Evolutionary conservation across 352 stramenopile species (phyloP), one percentile per base, ranked within the genome.

Genomic region (Pythium aphanidermatum): DNA sequence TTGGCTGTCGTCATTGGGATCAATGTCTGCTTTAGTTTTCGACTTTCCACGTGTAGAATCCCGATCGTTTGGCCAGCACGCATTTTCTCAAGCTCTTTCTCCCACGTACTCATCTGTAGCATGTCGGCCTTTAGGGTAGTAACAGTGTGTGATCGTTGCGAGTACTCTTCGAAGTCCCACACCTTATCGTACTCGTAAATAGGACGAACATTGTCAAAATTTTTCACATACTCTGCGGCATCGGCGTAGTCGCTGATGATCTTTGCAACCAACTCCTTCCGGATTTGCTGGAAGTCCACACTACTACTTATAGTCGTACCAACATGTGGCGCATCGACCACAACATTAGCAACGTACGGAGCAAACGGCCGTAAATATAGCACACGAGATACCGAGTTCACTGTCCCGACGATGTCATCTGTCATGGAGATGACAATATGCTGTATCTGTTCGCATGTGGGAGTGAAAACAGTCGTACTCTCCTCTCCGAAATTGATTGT

Each of bases 1-100:
- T 96, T 96, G 10, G 86, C 78, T 14, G 91, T 83, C 0, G 84
- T 95, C 68, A 97, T 95, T 0, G 89, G 91, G n/a, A 93, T 92
- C 30, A 98, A 57, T 32, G 75, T 91, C 38, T 95, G 74, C 58
- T 97, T 96, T 13, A 98, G 83, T 51, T 97, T 96, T 6, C 89
- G 69, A 34, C 77, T 95, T 52, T 98, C 93, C 5, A 98, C 88
- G 46, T 95, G 78, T 6, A 98, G 53, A 24, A 95, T 96, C 1
- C 93, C 93, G 36, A 95, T 95, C 2, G 84, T 91, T 43, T 97
- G 84, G 3, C 88, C 84, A 1, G 79, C 83, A 19, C 85, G 71
- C 86, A 98, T 96, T 40, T 96, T 96, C 46, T 97, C 86, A 13
- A 98, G 74, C 55, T 97, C 90, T 51, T 96, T 96, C 37, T 95